These are phyloP conservation scores for Elongisporangium anandrum DNA, from an alignment of 352 stramenopile species.

Conservation along the genomic window DNA sequence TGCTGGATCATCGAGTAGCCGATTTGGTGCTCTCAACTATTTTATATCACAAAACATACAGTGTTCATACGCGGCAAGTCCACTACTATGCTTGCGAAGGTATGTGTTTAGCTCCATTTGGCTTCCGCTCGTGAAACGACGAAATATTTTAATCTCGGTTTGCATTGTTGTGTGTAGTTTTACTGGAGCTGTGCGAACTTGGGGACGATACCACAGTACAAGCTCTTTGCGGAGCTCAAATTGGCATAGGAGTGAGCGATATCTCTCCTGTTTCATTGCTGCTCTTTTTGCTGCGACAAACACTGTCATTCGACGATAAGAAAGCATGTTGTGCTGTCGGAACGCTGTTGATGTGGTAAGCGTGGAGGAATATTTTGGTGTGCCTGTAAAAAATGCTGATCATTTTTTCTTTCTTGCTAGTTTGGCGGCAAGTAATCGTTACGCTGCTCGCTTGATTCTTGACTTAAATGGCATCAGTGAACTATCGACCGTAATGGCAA, in stretches of 20 bases:
- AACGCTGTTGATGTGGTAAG: slow-evolving; percentile 69
- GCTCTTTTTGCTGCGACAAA: slow-evolving; percentile 68
- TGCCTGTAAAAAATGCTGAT: too few species aligned
- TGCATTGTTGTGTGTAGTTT: slow-evolving; percentile 23
- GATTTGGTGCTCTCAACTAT: slow-evolving; percentile 64
- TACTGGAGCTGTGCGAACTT: slow-evolving; percentile 70
- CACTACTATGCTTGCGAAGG: slow-evolving; percentile 83
- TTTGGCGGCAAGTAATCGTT: slow-evolving; percentile 48
- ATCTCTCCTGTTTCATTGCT: slow-evolving; percentile 62
- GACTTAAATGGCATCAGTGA: slow-evolving; percentile 58
- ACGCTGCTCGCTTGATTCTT: slow-evolving; percentile 45
- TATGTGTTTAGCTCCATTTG: slow-evolving; percentile 3
- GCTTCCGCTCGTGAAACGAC: neutral
- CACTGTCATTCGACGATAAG: slow-evolving; percentile 71
- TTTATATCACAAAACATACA: slow-evolving; percentile 78
- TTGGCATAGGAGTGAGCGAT: slow-evolving; percentile 18
- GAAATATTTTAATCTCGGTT: neutral
- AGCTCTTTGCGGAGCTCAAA: slow-evolving; percentile 37
- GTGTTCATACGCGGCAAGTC: slow-evolving; percentile 77
- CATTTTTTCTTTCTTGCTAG: slow-evolving; percentile 18
- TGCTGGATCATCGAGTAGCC: slow-evolving; percentile 52
- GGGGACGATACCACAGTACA: slow-evolving; percentile 50
- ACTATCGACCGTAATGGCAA: slow-evolving; percentile 72
- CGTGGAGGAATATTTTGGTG: neutral
- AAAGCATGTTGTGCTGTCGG: slow-evolving; percentile 74